A percentile compares a stretch with the other conserved stretches of the same genome.
Evolutionary conservation across 169 alveolate genomes (phyloP).

Genomic region (Plasmodium blacklocki): DNA sequence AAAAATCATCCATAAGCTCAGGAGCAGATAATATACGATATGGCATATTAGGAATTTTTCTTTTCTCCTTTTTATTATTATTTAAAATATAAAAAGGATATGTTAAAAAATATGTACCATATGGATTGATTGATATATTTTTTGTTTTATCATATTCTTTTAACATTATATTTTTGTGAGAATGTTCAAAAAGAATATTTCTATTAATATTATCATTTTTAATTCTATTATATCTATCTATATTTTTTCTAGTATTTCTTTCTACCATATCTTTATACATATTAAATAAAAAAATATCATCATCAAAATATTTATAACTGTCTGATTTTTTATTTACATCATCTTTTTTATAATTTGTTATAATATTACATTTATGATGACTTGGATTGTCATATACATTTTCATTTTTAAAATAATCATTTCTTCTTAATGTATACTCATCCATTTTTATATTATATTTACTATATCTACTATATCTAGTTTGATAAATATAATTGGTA

Average conservation of each 20-base stretch:
- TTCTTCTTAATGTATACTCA: slow-evolving; percentile 60
- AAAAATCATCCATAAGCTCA: slow-evolving; percentile 88
- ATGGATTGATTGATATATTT: neutral
- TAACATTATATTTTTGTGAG: neutral
- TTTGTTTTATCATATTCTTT: neutral
- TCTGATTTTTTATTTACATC: neutral
- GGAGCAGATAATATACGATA: slow-evolving; percentile 84
- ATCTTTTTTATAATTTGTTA: neutral
- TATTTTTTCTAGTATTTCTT: neutral
- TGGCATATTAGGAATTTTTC: slow-evolving; percentile 77
- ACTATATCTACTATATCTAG: slow-evolving; percentile 52
- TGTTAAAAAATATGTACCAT: neutral
- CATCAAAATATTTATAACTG: neutral
- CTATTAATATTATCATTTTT: neutral
- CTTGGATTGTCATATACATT: neutral
- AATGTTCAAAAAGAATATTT: slow-evolving; percentile 31
- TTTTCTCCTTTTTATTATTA: slow-evolving; percentile 15
- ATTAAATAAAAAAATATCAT: neutral
- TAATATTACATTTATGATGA: neutral
- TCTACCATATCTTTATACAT: neutral
- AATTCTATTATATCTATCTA: neutral
- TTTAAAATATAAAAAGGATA: slow-evolving; percentile 24
- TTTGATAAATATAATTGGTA: slow-evolving; percentile 19
- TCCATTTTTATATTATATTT: slow-evolving; percentile 26
- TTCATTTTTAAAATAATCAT: neutral